Evolutionary conservation across 2,329 filamentous ascomycete species (phyloP).

Genomic region (Aspergillus tubingensis): DNA sequence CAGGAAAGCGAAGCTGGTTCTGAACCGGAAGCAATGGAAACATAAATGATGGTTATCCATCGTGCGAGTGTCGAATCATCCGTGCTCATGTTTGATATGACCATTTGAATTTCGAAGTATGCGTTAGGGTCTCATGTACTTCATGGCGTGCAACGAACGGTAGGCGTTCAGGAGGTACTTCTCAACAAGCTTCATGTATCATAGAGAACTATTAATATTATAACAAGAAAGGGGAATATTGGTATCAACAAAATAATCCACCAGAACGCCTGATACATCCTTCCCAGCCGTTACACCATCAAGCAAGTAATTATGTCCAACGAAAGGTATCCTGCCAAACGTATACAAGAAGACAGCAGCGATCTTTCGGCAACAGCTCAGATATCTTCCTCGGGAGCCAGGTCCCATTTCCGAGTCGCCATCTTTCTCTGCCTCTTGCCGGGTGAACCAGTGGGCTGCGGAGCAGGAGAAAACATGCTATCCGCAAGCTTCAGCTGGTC

Average conservation of each 20-base stretch:
- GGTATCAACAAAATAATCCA: background rate
- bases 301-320: background rate
- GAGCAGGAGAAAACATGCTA: slow-evolving; percentile 31
- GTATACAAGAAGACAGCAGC: background rate
- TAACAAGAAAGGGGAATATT: background rate
- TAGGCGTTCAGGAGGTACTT: background rate
- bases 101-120: background rate
- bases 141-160: background rate
- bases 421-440: slow-evolving; percentile 48
- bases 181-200: background rate
- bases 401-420: slow-evolving; percentile 50
- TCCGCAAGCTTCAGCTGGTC: slow-evolving; percentile 42
- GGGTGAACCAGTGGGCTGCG: slow-evolving; percentile 28
- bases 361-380: slow-evolving; percentile 6
- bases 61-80: background rate
- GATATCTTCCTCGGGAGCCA: slow-evolving; percentile 46
- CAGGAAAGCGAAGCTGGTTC: background rate
- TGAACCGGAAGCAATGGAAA: background rate
- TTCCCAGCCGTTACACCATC: background rate
- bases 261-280: background rate
- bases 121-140: background rate
- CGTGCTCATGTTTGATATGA: background rate
- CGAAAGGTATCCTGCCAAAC: background rate
- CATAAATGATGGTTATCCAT: background rate
- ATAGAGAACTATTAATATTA: background rate